Evolutionary conservation across 441 rosid genomes (phyloP), one percentile per base, ranked within the genome.

Genomic region (Monsonia emarginata): DNA sequence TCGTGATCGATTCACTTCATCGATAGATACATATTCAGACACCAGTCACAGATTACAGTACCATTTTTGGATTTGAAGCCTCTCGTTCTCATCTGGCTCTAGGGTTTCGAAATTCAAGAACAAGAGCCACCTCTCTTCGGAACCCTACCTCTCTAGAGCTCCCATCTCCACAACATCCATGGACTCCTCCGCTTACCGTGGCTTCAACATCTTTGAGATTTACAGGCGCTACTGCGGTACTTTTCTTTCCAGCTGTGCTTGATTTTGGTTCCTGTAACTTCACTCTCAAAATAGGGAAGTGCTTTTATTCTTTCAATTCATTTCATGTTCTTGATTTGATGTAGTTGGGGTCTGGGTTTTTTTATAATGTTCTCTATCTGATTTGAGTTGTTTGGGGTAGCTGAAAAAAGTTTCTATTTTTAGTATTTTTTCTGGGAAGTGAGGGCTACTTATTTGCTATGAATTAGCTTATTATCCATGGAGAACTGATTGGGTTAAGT

Each of bases 171-270:
- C 19, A 16, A 34, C 36, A 38, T 42, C 62, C 48, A 85, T 89
- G 93, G 86, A 73, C 72, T 79, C 76, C 25, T 68, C 74, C n/a
- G 78, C 67, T 63, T 68, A 81, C 2, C 64, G 44, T 74, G 82
- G 72, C 64, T 52, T 83, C 58, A 88, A 90, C 64, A 74, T 90
- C n/a, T 78, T 76, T 69, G 78, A 82, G 76, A 80, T 88, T 72
- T 90, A 86, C 73, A 67, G 72, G 27, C 82, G 80, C 75, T 90
- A 75, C 76, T 81, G 84, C 68, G 89, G 95, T 88, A 80, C 64
- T 40, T 36, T 4, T 2, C 21, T 58, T 10, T 64, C 18, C 25
- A 3, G 14, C 19, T 5, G 9, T 27, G 13, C 4, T 38, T 10
- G 50, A 25, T 50, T 19, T 18, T 28, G 61, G 9, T 31, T 65